Percentiles rank a stretch among this genome's conserved stretches.
These are phyloP conservation scores for Ambrosiella xylebori DNA, from an alignment of 2,329 filamentous ascomycete species.

Conservation along the genomic window DNA sequence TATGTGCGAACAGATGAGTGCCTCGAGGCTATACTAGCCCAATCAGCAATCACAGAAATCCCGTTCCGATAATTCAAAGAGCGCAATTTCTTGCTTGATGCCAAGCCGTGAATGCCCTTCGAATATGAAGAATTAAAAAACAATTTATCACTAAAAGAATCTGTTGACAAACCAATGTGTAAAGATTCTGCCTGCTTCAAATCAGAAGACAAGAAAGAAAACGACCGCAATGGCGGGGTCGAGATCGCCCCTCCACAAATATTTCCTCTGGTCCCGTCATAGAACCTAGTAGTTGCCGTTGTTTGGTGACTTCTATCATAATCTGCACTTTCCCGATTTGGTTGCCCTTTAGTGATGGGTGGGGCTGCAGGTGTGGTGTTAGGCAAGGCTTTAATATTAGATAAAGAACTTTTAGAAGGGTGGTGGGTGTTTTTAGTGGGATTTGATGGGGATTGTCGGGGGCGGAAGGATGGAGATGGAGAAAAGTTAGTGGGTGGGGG, in stretches of 20 bases:
- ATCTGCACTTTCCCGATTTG: not conserved
- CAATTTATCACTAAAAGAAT: too few species aligned
- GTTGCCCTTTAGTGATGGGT: not conserved
- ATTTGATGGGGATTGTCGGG: not conserved
- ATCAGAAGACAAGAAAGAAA: not conserved
- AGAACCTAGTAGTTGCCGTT: not conserved
- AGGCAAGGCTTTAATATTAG: too few species aligned
- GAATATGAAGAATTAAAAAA: too few species aligned
- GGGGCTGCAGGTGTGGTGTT: not conserved
- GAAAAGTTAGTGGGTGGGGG: not conserved
- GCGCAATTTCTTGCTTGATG: too few species aligned
- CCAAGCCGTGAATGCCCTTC: too few species aligned
- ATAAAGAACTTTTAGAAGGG: not conserved
- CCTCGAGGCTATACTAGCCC: too few species aligned
- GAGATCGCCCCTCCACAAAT: not conserved
- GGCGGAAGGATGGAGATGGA: not conserved
- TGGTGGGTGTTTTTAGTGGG: not conserved
- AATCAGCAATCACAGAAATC: too few species aligned
- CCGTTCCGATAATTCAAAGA: too few species aligned
- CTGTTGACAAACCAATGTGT: too few species aligned
- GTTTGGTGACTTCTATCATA: not conserved
- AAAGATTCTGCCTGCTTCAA: not conserved
- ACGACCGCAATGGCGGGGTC: not conserved
- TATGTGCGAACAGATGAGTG: not conserved
- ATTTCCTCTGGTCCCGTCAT: not conserved